Conservation (phyloP, 2,329 filamentous ascomycete genomes). For the Ceratocystis papillata region DNA sequence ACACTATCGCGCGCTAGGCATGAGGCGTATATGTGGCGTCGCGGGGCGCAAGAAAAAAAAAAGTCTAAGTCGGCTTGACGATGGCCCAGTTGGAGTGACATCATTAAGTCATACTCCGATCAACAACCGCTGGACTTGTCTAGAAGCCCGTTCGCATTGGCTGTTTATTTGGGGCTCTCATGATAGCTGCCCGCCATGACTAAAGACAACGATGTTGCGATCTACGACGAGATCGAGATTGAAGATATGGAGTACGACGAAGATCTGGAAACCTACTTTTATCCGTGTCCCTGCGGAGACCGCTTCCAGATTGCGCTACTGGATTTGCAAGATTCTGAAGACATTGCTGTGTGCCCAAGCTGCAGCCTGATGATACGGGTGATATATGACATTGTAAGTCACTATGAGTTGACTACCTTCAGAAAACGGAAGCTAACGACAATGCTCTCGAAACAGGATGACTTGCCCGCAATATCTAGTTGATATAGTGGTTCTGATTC, state of each 20-base stretch:
- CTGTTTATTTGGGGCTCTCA: no score
- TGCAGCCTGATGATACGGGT: constrained; percentile 95
- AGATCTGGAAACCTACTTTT: constrained; percentile 77
- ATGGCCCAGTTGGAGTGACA: no score
- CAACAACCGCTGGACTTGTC: no score
- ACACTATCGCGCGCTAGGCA: background rate
- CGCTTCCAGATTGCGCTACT: constrained; percentile 81
- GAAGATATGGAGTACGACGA: constrained; percentile 94
- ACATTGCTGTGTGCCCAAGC: constrained; percentile 94
- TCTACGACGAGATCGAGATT: constrained; percentile 98
- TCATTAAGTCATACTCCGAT: no score
- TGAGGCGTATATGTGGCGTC: constrained; percentile 12
- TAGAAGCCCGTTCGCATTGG: no score
- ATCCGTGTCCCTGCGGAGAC: constrained; percentile 95
- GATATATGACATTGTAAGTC: constrained; percentile 71
- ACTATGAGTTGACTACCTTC: background rate
- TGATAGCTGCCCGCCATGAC: background rate
- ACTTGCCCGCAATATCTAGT: constrained; percentile 1
- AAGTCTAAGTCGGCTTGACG: background rate
- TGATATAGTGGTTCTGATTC: background rate
- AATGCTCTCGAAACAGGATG: background rate
- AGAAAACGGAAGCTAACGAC: background rate
- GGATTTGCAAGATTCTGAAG: constrained; percentile 77
- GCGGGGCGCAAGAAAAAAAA: constrained; percentile 3
- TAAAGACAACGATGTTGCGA: constrained; percentile 54